phyloP scores from a whole-genome alignment of 2,329 filamentous ascomycete species.

The Penicillium expansum region DNA sequence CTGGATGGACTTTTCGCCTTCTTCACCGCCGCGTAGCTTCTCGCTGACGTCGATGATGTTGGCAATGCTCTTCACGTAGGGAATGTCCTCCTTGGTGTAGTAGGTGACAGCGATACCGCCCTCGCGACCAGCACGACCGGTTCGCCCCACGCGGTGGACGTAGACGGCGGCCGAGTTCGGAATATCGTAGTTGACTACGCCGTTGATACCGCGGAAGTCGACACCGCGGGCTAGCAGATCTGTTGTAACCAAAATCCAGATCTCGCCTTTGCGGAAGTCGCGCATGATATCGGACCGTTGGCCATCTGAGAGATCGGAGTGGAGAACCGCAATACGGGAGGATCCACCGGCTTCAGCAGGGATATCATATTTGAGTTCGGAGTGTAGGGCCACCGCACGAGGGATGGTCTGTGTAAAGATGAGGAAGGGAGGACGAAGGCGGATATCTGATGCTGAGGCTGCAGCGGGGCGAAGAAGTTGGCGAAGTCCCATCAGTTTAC shows the following conservation, averaged over 20 bases:
- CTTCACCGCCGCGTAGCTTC: constrained; percentile 55
- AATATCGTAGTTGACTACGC: constrained; percentile 96
- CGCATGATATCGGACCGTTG: constrained; percentile 80
- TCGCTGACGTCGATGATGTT: constrained; percentile 87
- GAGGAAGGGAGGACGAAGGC: constrained; percentile 80
- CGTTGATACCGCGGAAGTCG: constrained; percentile 92
- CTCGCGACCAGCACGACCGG: constrained; percentile 79
- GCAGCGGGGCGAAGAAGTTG: constrained; percentile 79
- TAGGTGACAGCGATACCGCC: constrained; percentile 90
- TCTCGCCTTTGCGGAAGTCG: constrained; percentile 82
- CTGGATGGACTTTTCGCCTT: constrained; percentile 61
- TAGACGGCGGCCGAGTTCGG: constrained; percentile 87
- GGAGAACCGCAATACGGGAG: constrained; percentile 80
- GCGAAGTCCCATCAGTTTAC: constrained; percentile 86
- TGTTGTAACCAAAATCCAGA: constrained; percentile 96
- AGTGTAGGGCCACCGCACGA: constrained; percentile 79
- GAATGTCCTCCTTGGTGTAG: constrained; percentile 93
- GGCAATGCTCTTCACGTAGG: constrained; percentile 83
- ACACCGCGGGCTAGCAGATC: constrained; percentile 89
- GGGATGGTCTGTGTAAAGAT: constrained; percentile 97
- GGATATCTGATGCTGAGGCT: constrained; percentile 45
- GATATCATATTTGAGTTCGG: constrained; percentile 92
- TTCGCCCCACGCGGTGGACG: constrained; percentile 88
- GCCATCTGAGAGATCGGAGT: constrained; percentile 76
- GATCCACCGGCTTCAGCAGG: constrained; percentile 82